Percentiles rank a stretch among this genome's conserved stretches.
phyloP scores from a whole-genome alignment of 1,139 yeast genomes.

The Hansenula sp. region DNA sequence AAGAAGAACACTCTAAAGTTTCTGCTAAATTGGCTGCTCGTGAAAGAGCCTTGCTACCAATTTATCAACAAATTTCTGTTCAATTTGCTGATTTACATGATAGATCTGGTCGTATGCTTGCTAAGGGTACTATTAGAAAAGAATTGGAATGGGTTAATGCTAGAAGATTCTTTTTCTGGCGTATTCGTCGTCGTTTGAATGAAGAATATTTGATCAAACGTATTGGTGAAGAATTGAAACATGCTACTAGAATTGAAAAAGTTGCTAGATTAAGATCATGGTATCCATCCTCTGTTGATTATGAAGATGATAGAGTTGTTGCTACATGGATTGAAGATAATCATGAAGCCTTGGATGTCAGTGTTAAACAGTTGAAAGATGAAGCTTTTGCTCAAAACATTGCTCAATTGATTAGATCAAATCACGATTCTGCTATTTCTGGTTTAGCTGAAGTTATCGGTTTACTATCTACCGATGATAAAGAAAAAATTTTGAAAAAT shows the following conservation, averaged over 20 bases:
- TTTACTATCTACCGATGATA: conserved; percentile 57
- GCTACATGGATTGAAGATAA: conserved; percentile 85
- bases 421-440: conserved; percentile 49
- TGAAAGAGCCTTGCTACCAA: conserved; percentile 77
- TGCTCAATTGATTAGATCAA: conserved; percentile 54
- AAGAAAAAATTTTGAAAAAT: conserved; percentile 38
- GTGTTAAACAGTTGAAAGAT: conserved; percentile 59
- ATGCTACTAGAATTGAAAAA: conserved; percentile 71
- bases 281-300: conserved; percentile 71
- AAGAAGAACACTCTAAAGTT: conserved; percentile 65
- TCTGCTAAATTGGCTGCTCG: conserved; percentile 70
- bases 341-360: conserved; percentile 58
- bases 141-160: conserved; percentile 84
- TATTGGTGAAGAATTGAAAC: conserved; percentile 61
- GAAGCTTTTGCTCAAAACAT: conserved; percentile 62
- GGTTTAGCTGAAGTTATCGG: conserved; percentile 62
- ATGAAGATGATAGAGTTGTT: conserved; percentile 72
- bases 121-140: conserved; percentile 85
- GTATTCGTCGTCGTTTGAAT: conserved; percentile 91
- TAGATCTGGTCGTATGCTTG: conserved; percentile 95
- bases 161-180: conserved; percentile 98
- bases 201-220: conserved; percentile 85
- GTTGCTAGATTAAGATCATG: conserved; percentile 85
- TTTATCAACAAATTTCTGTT: conserved; percentile 87
- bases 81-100: conserved; percentile 98